A percentile compares a stretch with the other conserved stretches of the same genome.
phyloP scores from a whole-genome alignment of 169 alveolate species.

The Eimeria zaria region DNA sequence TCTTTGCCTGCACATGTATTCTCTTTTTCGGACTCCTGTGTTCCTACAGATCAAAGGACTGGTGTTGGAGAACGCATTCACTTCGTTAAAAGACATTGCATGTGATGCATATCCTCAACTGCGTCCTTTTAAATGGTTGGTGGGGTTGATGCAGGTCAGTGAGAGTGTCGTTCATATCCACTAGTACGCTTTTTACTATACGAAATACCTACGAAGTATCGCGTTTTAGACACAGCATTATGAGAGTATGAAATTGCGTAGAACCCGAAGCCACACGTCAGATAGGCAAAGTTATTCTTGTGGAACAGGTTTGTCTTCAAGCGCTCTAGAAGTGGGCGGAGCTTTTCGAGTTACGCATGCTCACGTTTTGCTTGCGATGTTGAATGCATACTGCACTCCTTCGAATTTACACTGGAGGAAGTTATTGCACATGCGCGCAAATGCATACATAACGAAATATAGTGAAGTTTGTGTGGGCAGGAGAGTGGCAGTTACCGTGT shows the following conservation, averaged over 20 bases:
- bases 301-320: not conserved
- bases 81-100: conserved; percentile 85
- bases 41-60: conserved; percentile 85
- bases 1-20: not conserved
- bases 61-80: conserved; percentile 90
- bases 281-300: not conserved
- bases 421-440: not conserved
- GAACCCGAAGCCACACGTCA: not conserved
- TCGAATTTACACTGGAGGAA: not conserved
- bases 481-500: not conserved
- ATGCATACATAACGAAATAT: not conserved
- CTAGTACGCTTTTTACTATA: not conserved
- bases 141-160: conserved; percentile 15
- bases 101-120: conserved; percentile 77
- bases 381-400: not conserved
- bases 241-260: not conserved
- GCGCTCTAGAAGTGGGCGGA: not conserved
- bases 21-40: not conserved
- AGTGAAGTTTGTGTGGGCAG: not conserved
- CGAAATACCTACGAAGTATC: not conserved
- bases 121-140: not conserved
- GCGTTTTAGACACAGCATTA: not conserved
- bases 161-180: not conserved
- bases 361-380: not conserved
- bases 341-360: not conserved